These are phyloP conservation scores for Pyrrhoderma lamaoense DNA, from an alignment of 1,284 basidiomycete species.

Conservation along the genomic window DNA sequence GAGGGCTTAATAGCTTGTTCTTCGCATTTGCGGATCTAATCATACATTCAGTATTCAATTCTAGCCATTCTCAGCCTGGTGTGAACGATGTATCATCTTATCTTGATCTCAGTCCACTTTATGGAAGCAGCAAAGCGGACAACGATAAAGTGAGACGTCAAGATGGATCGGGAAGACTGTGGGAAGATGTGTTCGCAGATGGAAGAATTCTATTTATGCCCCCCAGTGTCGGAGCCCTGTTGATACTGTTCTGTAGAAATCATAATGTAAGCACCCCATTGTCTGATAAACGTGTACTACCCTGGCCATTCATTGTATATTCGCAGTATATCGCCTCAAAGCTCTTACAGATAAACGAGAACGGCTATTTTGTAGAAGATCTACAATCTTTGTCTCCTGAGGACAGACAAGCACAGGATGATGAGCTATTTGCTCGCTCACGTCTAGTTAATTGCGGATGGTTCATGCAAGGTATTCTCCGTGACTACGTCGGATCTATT, in stretches of 20 bases:
- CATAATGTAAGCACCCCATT: conserved; percentile 82
- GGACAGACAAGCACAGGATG: conserved; percentile 54
- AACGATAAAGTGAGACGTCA: conserved; percentile 58
- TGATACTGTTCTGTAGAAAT: conserved; percentile 76
- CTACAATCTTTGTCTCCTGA: conserved; percentile 29
- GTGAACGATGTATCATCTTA: conserved; percentile 70
- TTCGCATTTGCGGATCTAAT: conserved; percentile 75
- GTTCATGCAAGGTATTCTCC: conserved; percentile 55
- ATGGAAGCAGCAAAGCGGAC: conserved; percentile 66
- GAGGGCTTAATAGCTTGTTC: conserved; percentile 54
- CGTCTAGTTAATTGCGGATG: conserved; percentile 71
- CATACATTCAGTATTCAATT: conserved; percentile 70
- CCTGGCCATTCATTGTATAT: background rate
- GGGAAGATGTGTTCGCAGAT: conserved; percentile 67
- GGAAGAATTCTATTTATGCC: conserved; percentile 66
- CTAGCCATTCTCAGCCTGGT: conserved; percentile 42
- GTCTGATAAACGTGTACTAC: background rate
- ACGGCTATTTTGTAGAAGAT: conserved; percentile 50
- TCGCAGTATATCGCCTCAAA: conserved; percentile 70
- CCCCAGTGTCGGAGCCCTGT: conserved; percentile 62
- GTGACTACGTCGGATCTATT: conserved; percentile 71
- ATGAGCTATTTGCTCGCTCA: conserved; percentile 76
- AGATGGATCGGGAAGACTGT: conserved; percentile 60
- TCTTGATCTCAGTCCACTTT: conserved; percentile 70
- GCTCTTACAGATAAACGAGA: conserved; percentile 73